These are phyloP conservation scores for Ceratocystis eucalypticola DNA, from an alignment of 2,329 filamentous ascomycete genomes.

Conservation along the genomic window DNA sequence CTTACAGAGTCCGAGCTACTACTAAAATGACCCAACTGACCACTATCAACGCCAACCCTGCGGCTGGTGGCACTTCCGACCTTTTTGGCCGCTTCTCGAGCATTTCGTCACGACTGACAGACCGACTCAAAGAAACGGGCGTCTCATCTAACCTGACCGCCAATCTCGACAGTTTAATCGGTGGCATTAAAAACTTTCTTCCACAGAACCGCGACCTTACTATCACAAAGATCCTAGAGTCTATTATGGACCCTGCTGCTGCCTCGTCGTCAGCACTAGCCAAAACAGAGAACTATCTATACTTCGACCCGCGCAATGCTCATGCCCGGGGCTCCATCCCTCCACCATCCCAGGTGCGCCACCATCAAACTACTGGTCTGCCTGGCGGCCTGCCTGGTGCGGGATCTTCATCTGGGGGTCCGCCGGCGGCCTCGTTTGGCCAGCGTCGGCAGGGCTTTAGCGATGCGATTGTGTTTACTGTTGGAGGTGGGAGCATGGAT, in stretches of 20 bases:
- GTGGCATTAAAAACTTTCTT: slow-evolving; percentile 96
- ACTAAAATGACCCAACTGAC: slow-evolving; percentile 98
- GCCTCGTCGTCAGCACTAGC: slow-evolving; percentile 85
- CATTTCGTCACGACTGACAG: slow-evolving; percentile 80
- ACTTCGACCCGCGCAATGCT: slow-evolving; percentile 88
- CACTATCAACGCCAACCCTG: slow-evolving; percentile 60
- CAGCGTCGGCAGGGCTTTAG: slow-evolving; percentile 80
- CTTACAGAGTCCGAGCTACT: slow-evolving; percentile 64
- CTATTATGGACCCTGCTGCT: slow-evolving; percentile 87
- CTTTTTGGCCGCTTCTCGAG: slow-evolving; percentile 88
- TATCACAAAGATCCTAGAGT: slow-evolving; percentile 94
- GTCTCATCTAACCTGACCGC: slow-evolving; percentile 55
- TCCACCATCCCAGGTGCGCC: slow-evolving; percentile 51
- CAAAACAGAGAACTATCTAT: slow-evolving; percentile 92
- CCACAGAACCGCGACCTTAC: slow-evolving; percentile 91
- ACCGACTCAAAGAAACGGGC: slow-evolving; percentile 80
- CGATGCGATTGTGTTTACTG: slow-evolving; percentile 86
- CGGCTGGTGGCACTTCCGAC: slow-evolving; percentile 44
- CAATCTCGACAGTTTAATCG: slow-evolving; percentile 89
- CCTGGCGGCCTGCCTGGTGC: slow-evolving; percentile 40
- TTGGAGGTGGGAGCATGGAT: slow-evolving; percentile 95
- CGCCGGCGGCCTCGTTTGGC: slow-evolving; percentile 74
- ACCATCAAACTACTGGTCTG: slow-evolving; percentile 31
- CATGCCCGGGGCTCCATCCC: slow-evolving; percentile 89
- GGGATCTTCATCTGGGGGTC: slow-evolving; percentile 35